Evolutionary conservation across 2,329 filamentous ascomycete genomes (phyloP).

Genomic region (Tolypocladium paradoxum): DNA sequence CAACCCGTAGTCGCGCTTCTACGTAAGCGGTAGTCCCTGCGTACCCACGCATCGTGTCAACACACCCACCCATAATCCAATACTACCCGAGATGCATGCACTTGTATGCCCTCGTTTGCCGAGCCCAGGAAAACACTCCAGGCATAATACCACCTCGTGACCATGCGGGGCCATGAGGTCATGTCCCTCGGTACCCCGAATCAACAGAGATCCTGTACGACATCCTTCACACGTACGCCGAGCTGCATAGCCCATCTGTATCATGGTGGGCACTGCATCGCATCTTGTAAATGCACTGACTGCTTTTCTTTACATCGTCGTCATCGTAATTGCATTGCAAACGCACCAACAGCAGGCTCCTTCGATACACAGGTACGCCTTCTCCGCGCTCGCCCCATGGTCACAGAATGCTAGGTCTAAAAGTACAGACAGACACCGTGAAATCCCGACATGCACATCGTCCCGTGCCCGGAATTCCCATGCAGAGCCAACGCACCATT

Average conservation of each 20-base stretch:
- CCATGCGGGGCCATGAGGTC: not conserved
- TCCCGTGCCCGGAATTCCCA: not conserved
- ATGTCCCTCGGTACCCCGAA: not conserved
- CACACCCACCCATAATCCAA: not conserved
- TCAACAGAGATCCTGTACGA: not conserved
- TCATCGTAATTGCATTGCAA: not conserved
- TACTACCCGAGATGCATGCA: not conserved
- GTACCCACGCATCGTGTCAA: not conserved
- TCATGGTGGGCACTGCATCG: not conserved
- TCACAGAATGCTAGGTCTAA: not conserved
- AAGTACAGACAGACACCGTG: not conserved
- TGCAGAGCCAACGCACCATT: not conserved
- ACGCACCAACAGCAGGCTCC: not conserved
- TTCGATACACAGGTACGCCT: not conserved
- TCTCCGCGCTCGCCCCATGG: not conserved
- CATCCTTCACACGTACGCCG: not conserved
- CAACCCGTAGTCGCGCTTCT: no score
- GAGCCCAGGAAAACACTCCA: not conserved
- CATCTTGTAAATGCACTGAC: not conserved
- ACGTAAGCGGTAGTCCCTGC: no score
- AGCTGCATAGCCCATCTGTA: not conserved
- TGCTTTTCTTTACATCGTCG: not conserved
- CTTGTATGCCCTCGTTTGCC: not conserved
- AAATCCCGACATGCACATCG: not conserved
- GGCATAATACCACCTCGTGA: not conserved